Evolutionary conservation across 148 eudicot genomes (phyloP).

Genomic region (Rhododendron simsii): DNA sequence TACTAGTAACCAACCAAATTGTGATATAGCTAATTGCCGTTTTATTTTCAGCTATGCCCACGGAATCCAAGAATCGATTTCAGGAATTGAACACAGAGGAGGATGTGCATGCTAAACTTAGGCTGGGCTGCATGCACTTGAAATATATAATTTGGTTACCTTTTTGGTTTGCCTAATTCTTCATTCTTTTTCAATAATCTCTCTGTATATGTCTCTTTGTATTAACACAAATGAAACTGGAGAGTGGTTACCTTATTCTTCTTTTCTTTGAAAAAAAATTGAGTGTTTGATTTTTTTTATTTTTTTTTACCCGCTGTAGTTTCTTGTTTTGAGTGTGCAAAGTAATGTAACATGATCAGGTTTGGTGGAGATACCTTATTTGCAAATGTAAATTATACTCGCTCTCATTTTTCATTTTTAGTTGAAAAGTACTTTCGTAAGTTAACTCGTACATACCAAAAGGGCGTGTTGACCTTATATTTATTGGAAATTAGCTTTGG

Average conservation of each 20-base stretch:
- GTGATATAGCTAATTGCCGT: neutral
- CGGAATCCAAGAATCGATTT: constrained; percentile 32
- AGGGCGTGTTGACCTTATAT: neutral
- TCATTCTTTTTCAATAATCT: neutral
- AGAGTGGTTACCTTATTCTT: neutral
- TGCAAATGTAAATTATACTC: neutral
- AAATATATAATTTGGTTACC: no score
- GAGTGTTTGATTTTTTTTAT: neutral
- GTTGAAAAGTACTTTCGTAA: neutral
- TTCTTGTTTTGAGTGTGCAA: neutral
- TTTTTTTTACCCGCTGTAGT: neutral
- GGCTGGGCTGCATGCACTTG: neutral
- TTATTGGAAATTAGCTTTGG: neutral
- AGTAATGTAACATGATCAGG: neutral
- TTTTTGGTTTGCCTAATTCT: neutral
- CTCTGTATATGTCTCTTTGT: neutral
- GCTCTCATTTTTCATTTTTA: neutral
- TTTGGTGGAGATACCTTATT: neutral
- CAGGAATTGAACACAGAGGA: constrained; percentile 28
- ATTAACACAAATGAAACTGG: neutral
- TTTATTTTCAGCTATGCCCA: constrained; percentile 26
- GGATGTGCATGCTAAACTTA: constrained; percentile 39
- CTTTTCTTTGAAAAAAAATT: no score
- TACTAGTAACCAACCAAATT: neutral
- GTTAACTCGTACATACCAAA: neutral